Evolutionary conservation across 2,329 filamentous ascomycete genomes (phyloP), one percentile per base, ranked within the genome.

Genomic region (Gnomoniopsis sp.): DNA sequence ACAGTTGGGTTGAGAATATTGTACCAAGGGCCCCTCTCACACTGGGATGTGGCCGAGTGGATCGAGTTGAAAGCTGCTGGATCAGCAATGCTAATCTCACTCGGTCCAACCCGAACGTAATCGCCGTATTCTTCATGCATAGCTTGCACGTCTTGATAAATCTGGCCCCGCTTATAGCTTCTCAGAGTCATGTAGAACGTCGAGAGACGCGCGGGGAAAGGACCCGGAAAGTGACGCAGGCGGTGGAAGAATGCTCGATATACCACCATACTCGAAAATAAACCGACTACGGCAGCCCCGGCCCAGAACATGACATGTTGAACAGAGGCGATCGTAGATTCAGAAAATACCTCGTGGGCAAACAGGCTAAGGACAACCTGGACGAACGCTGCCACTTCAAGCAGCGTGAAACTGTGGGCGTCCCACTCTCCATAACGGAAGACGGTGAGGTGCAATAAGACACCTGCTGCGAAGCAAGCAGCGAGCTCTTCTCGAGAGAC

Each of bases 11-110:
- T 63, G 1, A 69, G 54, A 0, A 72, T 63, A 0, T 69, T 67
- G 58, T 74, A 74, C 69, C 69, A 73, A 0, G 69, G 69, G 0
- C 71, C 69, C 46, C 73, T 74, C 56, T 50, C 60, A 43, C 68
- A 70, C 2, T 65, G 69, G 6, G 63, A 72, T 33, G 64, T 62
- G 51, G 65, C 65, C 8, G 66, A 64, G 55, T 72, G 67, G 19
- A 73, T 66, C 10, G 61, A 61, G 19, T 64, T 57, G 17, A 73
- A 65, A 1, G 70, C 66, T 3, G 66, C 62, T 1, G 67, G 67
- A 23, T 68, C 63, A 44, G 65, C 65, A 23, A 74, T 68, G 15
- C 70, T 73, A 2, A 74, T 38, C 43, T 73, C 71, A 1, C 64
- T 67, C 1, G 70, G 71, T 3, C 68, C 69, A 62, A 58, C 50